Evolutionary conservation across 306 rosid genomes (phyloP).

Genomic region (Cucurbita ficifolia): DNA sequence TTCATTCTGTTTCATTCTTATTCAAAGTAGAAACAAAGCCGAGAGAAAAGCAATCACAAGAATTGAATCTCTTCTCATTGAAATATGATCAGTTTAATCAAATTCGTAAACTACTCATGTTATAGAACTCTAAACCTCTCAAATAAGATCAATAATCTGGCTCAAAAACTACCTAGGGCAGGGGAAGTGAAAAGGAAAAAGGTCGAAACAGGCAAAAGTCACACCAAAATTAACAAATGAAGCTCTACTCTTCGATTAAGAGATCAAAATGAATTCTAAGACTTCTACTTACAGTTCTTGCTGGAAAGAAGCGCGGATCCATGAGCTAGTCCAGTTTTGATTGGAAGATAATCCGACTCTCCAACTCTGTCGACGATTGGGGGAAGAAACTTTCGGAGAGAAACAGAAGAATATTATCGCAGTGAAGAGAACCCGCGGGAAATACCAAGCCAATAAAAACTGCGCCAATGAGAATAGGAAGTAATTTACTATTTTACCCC

Average conservation of each 20-base stretch:
- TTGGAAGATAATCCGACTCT: not conserved
- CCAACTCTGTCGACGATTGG: not conserved
- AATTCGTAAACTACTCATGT: not conserved
- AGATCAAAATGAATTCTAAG: not conserved
- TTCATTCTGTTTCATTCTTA: too few relatives aligned
- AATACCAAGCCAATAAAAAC: not conserved
- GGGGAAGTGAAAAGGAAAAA: not conserved
- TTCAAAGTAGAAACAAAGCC: too few relatives aligned
- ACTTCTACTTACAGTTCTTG: not conserved
- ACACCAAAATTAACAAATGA: not conserved
- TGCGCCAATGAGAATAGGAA: not conserved
- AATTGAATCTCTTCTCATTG: too few relatives aligned
- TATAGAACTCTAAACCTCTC: not conserved
- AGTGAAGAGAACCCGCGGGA: not conserved
- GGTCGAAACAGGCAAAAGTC: not conserved
- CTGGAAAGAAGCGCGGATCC: not conserved
- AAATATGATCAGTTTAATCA: not conserved
- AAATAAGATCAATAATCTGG: not conserved
- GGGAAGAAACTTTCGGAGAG: not conserved
- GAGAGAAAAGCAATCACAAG: too few relatives aligned
- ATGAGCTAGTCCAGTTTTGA: not conserved
- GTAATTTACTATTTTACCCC: not conserved
- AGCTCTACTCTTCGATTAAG: not conserved
- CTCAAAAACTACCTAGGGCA: not conserved
- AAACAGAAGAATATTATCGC: not conserved